Evolutionary conservation across 2,329 filamentous ascomycete species (phyloP).

Genomic region (Ophiostoma angusticollis): DNA sequence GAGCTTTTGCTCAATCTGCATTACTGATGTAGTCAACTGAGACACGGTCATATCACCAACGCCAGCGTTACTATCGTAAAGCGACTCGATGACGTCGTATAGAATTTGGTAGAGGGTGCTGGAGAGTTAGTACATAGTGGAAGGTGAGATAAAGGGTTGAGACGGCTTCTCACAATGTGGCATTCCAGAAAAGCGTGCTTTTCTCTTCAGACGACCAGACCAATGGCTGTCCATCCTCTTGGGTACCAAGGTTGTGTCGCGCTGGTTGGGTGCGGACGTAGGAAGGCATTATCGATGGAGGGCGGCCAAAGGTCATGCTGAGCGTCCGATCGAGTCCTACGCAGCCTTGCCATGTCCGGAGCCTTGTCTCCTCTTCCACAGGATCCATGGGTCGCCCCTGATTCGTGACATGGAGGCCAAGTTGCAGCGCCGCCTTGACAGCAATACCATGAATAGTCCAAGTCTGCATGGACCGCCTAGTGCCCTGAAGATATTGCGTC

Average conservation of each 20-base stretch:
- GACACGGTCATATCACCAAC: neutral
- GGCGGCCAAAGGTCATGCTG: constrained; percentile 39
- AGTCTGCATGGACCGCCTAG: constrained; percentile 37
- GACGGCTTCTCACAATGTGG: neutral
- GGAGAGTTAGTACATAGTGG: neutral
- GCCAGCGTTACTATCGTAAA: constrained; percentile 21
- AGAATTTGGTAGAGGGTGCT: constrained; percentile 22
- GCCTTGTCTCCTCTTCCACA: constrained; percentile 33
- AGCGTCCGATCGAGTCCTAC: constrained; percentile 31
- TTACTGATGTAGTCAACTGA: neutral
- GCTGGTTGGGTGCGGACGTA: neutral
- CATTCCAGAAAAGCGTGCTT: neutral
- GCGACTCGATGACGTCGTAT: constrained; percentile 25
- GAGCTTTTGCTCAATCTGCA: neutral
- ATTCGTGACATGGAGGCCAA: constrained; percentile 40
- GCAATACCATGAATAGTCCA: constrained; percentile 42
- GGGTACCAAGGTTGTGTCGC: neutral
- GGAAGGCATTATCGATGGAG: constrained; percentile 18
- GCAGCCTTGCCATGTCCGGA: constrained; percentile 37
- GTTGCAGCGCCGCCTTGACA: constrained; percentile 35
- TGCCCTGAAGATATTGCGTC: constrained; percentile 40
- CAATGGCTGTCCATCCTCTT: constrained; percentile 1
- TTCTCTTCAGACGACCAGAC: neutral
- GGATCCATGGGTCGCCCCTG: constrained; percentile 23
- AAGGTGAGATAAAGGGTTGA: neutral